Percentiles rank a stretch among this genome's conserved stretches.
phyloP scores from a whole-genome alignment of 345 rosid species.

The Conringia planisiliqua region DNA sequence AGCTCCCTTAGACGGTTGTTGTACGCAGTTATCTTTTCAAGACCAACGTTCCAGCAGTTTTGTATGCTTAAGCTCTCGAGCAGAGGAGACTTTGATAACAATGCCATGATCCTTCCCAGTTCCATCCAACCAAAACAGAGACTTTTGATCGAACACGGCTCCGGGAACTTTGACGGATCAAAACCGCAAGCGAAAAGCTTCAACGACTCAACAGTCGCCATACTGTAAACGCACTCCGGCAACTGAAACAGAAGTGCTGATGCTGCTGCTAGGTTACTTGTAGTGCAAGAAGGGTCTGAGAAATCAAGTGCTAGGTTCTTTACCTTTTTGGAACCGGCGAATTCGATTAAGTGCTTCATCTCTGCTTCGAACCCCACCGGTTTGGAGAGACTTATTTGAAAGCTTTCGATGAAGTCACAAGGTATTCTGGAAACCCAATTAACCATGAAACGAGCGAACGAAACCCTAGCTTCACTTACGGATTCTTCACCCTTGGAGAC shows the following conservation, averaged over 20 bases:
- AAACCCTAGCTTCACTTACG: not conserved
- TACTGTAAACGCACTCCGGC: constrained; percentile 30
- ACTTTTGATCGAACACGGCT: not conserved
- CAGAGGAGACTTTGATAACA: constrained; percentile 22
- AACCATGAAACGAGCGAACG: constrained; percentile 12
- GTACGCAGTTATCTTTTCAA: not conserved
- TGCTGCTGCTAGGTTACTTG: not conserved
- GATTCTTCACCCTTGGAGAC: not conserved
- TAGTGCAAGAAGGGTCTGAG: constrained; percentile 26
- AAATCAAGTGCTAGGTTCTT: constrained; percentile 38
- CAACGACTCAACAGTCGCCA: constrained; percentile 20
- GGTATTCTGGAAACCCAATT: constrained; percentile 12
- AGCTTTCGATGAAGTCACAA: not conserved
- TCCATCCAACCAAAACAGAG: constrained; percentile 37
- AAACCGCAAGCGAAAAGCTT: constrained; percentile 33
- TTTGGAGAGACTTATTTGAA: constrained; percentile 29
- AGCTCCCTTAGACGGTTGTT: constrained; percentile 17
- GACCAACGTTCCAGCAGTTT: constrained; percentile 39
- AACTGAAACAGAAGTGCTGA: not conserved
- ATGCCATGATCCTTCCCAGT: not conserved
- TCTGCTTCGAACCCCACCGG: constrained; percentile 15
- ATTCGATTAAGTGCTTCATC: constrained; percentile 12
- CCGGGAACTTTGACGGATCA: not conserved
- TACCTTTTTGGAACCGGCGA: constrained; percentile 17
- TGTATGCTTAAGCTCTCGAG: constrained; percentile 36